Conservation (phyloP, 2,329 filamentous ascomycete species). For the Stemphylium beticola region DNA sequence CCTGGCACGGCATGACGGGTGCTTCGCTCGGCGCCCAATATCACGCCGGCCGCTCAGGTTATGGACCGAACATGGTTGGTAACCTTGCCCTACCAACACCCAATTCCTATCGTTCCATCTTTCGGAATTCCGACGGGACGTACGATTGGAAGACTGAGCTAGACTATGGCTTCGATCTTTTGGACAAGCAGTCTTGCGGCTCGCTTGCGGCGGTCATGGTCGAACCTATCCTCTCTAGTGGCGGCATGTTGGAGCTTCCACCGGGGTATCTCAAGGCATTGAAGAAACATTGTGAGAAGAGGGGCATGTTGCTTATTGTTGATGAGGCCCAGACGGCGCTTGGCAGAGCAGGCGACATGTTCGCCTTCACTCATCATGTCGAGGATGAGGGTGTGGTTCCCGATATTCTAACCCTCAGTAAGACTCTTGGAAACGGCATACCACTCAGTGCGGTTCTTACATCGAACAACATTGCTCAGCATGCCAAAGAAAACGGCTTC, state of each 20-base stretch:
- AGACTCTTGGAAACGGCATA: conserved; percentile 66
- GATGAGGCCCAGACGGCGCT: conserved; percentile 49
- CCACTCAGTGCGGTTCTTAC: conserved; percentile 66
- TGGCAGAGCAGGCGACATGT: conserved; percentile 55
- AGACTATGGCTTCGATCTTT: conserved; percentile 65
- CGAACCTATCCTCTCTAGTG: conserved; percentile 65
- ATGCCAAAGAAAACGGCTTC: conserved; percentile 58
- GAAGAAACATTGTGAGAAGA: conserved; percentile 50
- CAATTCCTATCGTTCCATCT: conserved; percentile 67
- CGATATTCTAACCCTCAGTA: conserved; percentile 66
- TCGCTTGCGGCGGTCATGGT: conserved; percentile 69
- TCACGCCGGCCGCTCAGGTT: conserved; percentile 58
- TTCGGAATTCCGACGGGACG: conserved; percentile 63
- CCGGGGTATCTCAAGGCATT: conserved; percentile 64
- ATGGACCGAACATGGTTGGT: conserved; percentile 59
- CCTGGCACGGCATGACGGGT: conserved; percentile 67
- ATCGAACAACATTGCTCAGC: conserved; percentile 59
- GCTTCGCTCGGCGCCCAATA: conserved; percentile 62
- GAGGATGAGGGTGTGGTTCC: conserved; percentile 47
- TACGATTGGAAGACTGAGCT: conserved; percentile 72
- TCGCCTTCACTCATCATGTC: conserved; percentile 50
- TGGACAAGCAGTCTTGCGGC: conserved; percentile 65
- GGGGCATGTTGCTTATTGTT: conserved; percentile 46
- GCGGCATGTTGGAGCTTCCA: conserved; percentile 66
- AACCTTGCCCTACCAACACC: conserved; percentile 65